Percentiles rank a stretch among this genome's conserved stretches.
Evolutionary conservation across 345 rosid species (phyloP).

Genomic region (Euphorbia tirucalli): DNA sequence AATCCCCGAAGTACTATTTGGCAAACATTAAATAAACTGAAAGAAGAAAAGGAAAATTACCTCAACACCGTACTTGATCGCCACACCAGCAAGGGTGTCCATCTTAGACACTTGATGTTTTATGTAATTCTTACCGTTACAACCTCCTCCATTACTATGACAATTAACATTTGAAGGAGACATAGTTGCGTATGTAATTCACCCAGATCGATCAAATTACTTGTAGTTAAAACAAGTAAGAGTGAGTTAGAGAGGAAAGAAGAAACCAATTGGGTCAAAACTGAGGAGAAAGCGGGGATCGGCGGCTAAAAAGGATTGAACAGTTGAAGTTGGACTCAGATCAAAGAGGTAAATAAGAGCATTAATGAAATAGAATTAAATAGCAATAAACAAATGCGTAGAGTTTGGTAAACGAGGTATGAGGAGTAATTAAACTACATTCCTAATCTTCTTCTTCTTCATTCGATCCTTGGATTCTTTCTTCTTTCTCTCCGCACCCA

Average conservation of each 20-base stretch:
- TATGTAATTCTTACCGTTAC: conserved; percentile 29
- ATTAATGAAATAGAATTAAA: not conserved
- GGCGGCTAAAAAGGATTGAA: not conserved
- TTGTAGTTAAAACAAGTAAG: not conserved
- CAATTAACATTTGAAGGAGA: conserved; percentile 35
- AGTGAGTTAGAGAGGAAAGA: not conserved
- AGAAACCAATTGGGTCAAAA: conserved; percentile 1
- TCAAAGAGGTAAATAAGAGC: not conserved
- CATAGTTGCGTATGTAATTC: conserved; percentile 18
- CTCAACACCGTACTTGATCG: conserved; percentile 95
- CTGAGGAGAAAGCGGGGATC: not conserved
- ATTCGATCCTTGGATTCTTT: not conserved
- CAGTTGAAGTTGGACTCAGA: not conserved
- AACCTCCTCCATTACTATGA: not conserved
- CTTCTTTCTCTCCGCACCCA: not conserved
- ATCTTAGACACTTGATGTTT: conserved; percentile 70
- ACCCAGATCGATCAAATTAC: not conserved
- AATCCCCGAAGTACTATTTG: not conserved
- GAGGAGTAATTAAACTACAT: not conserved
- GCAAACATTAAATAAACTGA: not conserved
- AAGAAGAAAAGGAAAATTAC: conserved; percentile 21
- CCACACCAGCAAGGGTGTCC: conserved; percentile 92
- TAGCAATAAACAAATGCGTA: not conserved
- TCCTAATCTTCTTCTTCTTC: not conserved
- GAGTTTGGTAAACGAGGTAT: not conserved